Base-by-base conservation (phyloP, 2,329 filamentous ascomycete species). In the Penicillium sp. region DNA sequence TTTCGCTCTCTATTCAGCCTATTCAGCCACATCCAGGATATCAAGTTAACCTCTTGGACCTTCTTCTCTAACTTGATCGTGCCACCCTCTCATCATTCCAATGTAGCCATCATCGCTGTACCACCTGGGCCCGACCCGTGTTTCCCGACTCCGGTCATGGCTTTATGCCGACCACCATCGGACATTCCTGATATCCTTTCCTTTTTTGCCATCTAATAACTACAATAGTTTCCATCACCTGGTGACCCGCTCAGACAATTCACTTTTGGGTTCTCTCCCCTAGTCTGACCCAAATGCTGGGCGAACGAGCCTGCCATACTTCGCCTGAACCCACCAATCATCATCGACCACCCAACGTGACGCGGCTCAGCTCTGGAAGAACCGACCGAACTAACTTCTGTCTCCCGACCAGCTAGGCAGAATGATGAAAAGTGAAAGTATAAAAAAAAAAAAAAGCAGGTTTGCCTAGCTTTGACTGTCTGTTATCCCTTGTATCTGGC, bases 101-200 rank as follows among this genome's bases (percentile, higher is more conserved):
- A 52, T 52, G 42, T 52, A 39, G 43, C 50, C 50, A 52, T 52
- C 50, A 40, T 40, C 21, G 21, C 37, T 24, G 21, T 24, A 40
- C 37, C 19, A 40, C 34, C 18, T 37, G 1, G 5, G 13, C n/a
- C 34, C 14, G 31, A n/a, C 31, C 24, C 24, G 24, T 28, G 10
- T 28, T 28, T 37, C 34, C 34, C 34, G 34, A 37, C 10, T 11
- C 19, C 34, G 34, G 34, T 9, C 18, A 37, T 37, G 18, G 33
- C 33, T 14, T 34, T 34, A 34, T 34, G 33, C 16, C 33, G 33
- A 34, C 33, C 33, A 34, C 33, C 33, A 34, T 9, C 29, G 11
- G 29, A 14, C 33, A 40, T 21, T 21, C 36, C 19, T 23, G 21
- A 5, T 9, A 14, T 23, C 14, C 18, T 5, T 23, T 10, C 16